Evolutionary conservation across 1,284 basidiomycete genomes (phyloP).

Genomic region (Cryptococcus sp.): DNA sequence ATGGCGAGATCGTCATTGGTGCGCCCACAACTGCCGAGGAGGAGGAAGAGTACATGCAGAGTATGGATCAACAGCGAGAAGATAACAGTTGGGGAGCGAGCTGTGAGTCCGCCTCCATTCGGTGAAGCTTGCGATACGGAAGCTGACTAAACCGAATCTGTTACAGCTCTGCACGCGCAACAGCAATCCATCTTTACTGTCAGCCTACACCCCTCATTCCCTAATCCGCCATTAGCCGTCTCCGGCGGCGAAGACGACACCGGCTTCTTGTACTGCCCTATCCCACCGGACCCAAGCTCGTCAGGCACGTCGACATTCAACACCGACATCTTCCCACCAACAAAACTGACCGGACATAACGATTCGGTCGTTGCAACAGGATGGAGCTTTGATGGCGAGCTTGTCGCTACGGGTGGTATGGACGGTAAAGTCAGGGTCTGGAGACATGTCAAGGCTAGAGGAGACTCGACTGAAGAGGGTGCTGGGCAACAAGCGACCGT

Average conservation of each 20-base stretch:
- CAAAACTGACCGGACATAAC: constrained; percentile 83
- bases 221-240: constrained; percentile 77
- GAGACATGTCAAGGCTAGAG: constrained; percentile 62
- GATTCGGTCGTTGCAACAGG: constrained; percentile 82
- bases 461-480: background rate
- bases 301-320: constrained; percentile 28
- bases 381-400: constrained; percentile 85
- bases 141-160: background rate
- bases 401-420: constrained; percentile 95
- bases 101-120: constrained; percentile 15
- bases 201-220: constrained; percentile 68
- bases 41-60: constrained; percentile 31
- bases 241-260: constrained; percentile 95
- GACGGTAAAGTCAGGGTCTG: constrained; percentile 92
- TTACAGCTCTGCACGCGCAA: constrained; percentile 46
- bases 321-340: constrained; percentile 68
- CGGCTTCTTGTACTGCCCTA: constrained; percentile 75
- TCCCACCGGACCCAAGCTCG: constrained; percentile 32
- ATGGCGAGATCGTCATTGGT: constrained; percentile 54
- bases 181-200: constrained; percentile 77
- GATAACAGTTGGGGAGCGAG: constrained; percentile 41
- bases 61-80: constrained; percentile 20
- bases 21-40: constrained; percentile 39
- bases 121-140: background rate
- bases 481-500: constrained; percentile 53